phyloP scores from a whole-genome alignment of 805 yeast genomes.

The Zygotorulaspora danielsina region DNA sequence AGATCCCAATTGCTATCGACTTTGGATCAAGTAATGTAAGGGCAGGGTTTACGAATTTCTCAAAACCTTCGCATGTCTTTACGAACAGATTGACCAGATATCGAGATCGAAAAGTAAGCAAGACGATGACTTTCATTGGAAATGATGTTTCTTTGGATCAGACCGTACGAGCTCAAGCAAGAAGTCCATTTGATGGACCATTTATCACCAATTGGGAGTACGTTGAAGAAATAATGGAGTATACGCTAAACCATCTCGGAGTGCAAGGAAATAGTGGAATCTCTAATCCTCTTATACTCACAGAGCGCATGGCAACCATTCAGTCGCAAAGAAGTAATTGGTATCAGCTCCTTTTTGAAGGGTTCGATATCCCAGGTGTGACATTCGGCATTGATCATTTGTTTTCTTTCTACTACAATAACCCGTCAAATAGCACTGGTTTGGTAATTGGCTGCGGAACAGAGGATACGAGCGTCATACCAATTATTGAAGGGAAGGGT shows the following conservation, averaged over 20 bases:
- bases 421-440: conserved; percentile 42
- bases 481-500: conserved; percentile 70
- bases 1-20: conserved; percentile 82
- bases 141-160: conserved; percentile 74
- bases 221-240: conserved; percentile 77
- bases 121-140: conserved; percentile 70
- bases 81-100: conserved; percentile 67
- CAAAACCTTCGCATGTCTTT: conserved; percentile 56
- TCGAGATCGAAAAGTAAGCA: conserved; percentile 69
- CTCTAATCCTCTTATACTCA: conserved; percentile 74
- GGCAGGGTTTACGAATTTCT: conserved; percentile 51
- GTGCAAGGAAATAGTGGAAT: conserved; percentile 52
- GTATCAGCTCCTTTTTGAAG: conserved; percentile 83
- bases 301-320: conserved; percentile 73
- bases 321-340: conserved; percentile 63
- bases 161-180: conserved; percentile 60
- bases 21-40: conserved; percentile 64
- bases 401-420: conserved; percentile 68
- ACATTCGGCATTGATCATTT: conserved; percentile 80
- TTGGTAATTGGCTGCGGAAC: conserved; percentile 80
- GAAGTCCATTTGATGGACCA: conserved; percentile 83
- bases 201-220: conserved; percentile 90
- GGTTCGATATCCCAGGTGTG: conserved; percentile 68
- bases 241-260: conserved; percentile 73
- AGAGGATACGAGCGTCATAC: conserved; percentile 77